A percentile compares a stretch with the other conserved stretches of the same genome.
These are phyloP conservation scores for Crassisporium funariophilum DNA, from an alignment of 768 basidiomycete species.

Conservation along the genomic window DNA sequence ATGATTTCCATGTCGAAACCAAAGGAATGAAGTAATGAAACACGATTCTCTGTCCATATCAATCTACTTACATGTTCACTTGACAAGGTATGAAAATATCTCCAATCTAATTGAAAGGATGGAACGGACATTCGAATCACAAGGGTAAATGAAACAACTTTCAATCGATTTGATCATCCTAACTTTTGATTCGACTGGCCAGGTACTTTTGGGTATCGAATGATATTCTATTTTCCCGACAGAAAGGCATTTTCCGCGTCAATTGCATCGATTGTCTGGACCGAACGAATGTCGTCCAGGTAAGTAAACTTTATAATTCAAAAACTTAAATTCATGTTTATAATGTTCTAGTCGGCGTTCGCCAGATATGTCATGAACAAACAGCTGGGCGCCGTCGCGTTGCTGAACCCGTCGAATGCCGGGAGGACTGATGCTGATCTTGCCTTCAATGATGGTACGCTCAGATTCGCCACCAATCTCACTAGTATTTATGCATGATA, in stretches of 20 bases:
- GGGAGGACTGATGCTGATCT: slow-evolving; percentile 65
- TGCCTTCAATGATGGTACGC: slow-evolving; percentile 77
- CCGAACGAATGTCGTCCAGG: slow-evolving; percentile 93
- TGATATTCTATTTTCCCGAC: slow-evolving; percentile 68
- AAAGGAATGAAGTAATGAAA: slow-evolving; percentile 83
- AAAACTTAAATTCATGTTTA: background rate
- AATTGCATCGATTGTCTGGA: slow-evolving; percentile 98
- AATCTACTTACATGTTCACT: slow-evolving; percentile 9
- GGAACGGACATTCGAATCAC: slow-evolving; percentile 72
- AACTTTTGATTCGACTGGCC: slow-evolving; percentile 5
- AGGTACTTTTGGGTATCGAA: slow-evolving; percentile 87
- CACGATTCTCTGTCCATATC: background rate
- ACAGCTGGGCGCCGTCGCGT: slow-evolving; percentile 73
- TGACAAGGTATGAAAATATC: slow-evolving; percentile 83
- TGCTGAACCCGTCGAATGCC: slow-evolving; percentile 54
- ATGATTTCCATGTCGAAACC: slow-evolving; percentile 94
- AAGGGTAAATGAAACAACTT: slow-evolving; percentile 66
- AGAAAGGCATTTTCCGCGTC: slow-evolving; percentile 84
- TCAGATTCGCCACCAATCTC: no score
- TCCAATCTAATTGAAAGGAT: slow-evolving; percentile 72
- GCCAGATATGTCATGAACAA: slow-evolving; percentile 79
- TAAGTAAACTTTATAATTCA: no score
- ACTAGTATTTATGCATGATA: no score
- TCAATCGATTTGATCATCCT: slow-evolving; percentile 2
- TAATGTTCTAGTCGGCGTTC: slow-evolving; percentile 75